Evolutionary conservation across 2,329 filamentous ascomycete species (phyloP), one percentile per base, ranked within the genome.

Genomic region (Arthrinium puccinioides): DNA sequence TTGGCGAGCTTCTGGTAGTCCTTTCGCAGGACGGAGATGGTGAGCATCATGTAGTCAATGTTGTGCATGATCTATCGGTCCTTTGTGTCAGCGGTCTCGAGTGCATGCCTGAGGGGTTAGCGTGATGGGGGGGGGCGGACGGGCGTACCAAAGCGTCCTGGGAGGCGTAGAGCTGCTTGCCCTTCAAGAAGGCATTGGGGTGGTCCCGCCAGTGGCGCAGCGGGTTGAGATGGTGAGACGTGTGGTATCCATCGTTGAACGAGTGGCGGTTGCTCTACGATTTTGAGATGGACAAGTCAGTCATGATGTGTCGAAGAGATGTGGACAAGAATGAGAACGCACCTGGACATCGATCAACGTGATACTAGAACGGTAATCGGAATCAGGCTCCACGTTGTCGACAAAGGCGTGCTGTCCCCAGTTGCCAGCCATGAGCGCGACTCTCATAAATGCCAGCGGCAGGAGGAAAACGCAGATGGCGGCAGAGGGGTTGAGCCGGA

Each of bases 371-470:
- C 84, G 70, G 50, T 80, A 89, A 53, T 90, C 84, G 1, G 83
- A 88, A 50, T 85, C 75, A 0, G 85, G 85, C 47, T 87, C 79
- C 10, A 76, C 64, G 21, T 80, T 74, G 49, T 90, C 84, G 6
- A 90, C 84, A 45, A 90, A 80, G 2, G 84, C 84, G 55, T 90
- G 85, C 55, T 90, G 85, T 4, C 83, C 85, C 83, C 84, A 90
- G 54, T 90, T 90, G 2, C 85, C 85, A 7, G 85, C 70, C 85
- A 89, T 90, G 44, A 90, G 58, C 1, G 79, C 84, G 14, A 86
- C 48, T 1, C 85, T 72, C 59, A 89, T 70, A 21, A 82, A 57
- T 3, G 74, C 46, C 15, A 89, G 67, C 0, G 85, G 85, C 2
- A 87, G 53, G 1, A 88, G 49, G 20, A 86, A 71, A 0, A 77